A percentile compares a stretch with the other conserved stretches of the same genome.
phyloP scores from a whole-genome alignment of 1,284 basidiomycete genomes.

The Schizophyllum commune region DNA sequence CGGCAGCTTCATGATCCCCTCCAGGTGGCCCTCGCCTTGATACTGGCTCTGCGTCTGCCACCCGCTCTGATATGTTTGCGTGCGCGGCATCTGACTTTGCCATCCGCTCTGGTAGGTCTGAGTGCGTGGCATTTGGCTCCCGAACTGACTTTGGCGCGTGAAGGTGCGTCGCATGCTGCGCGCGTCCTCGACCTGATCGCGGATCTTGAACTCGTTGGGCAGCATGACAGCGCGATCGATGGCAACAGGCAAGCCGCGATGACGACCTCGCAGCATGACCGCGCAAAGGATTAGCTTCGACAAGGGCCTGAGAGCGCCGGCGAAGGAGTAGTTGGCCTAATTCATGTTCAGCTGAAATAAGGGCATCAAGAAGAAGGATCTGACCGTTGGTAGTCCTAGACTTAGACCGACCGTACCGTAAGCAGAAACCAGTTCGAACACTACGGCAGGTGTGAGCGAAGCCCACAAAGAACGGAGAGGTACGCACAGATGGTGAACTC shows the following conservation, averaged over 20 bases:
- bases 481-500: conserved; percentile 66
- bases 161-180: not conserved
- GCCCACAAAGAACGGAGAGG: not conserved
- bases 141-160: not conserved
- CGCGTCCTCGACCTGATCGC: not conserved
- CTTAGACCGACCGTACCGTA: conserved; percentile 90
- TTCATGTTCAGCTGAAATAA: not conserved
- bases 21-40: not conserved
- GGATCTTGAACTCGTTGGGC: conserved; percentile 44
- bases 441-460: conserved; percentile 26
- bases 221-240: conserved; percentile 83
- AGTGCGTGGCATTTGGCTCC: not conserved
- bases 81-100: not conserved
- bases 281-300: conserved; percentile 82
- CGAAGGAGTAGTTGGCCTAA: conserved; percentile 73
- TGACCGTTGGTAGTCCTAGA: conserved; percentile 57
- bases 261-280: conserved; percentile 92
- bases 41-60: not conserved
- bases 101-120: not conserved
- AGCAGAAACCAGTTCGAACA: conserved; percentile 85
- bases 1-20: not conserved
- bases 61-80: not conserved
- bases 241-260: conserved; percentile 83
- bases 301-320: conserved; percentile 69
- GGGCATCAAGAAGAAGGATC: conserved; percentile 13